phyloP scores from a whole-genome alignment of 2,329 filamentous ascomycete genomes.

The Exophiala mesophila region DNA sequence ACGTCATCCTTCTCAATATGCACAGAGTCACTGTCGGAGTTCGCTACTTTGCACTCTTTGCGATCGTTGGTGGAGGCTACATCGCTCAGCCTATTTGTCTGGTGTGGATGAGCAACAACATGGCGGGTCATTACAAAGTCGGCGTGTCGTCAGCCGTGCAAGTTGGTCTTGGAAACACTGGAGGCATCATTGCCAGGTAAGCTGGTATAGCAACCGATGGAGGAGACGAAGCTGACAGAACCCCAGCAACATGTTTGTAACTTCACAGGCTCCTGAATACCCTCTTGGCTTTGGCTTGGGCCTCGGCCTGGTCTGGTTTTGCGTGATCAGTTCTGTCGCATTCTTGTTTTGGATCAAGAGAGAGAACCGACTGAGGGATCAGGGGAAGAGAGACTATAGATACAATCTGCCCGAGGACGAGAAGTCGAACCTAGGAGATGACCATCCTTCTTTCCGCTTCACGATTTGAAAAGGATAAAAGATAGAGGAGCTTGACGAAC shows the following conservation, averaged over 20 bases:
- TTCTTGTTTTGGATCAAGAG: slow-evolving; percentile 32
- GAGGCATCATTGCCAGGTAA: slow-evolving; percentile 33
- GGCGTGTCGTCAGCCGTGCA: slow-evolving; percentile 30
- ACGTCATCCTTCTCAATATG: slow-evolving; percentile 33
- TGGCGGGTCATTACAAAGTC: slow-evolving; percentile 30
- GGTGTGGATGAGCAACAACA: slow-evolving; percentile 31
- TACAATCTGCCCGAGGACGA: slow-evolving; percentile 26
- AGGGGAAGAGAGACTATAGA: slow-evolving; percentile 27
- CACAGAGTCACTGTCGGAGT: slow-evolving; percentile 25
- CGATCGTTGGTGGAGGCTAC: slow-evolving; percentile 30
- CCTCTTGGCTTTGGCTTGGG: slow-evolving; percentile 36
- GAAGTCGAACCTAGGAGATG: slow-evolving; percentile 32
- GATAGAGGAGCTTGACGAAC: too few relatives aligned
- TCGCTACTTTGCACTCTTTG: slow-evolving; percentile 29
- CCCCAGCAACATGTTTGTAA: slow-evolving; percentile 35
- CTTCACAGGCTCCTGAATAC: slow-evolving; percentile 34
- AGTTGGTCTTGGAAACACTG: slow-evolving; percentile 30
- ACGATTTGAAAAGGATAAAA: slow-evolving; percentile 23
- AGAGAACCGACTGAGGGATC: slow-evolving; percentile 31
- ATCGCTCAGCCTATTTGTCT: slow-evolving; percentile 30
- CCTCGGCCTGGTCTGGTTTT: slow-evolving; percentile 34
- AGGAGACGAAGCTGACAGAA: slow-evolving; percentile 5
- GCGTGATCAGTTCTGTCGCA: slow-evolving; percentile 29
- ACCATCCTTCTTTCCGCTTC: slow-evolving; percentile 33
- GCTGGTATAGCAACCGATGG: neutral